Evolutionary conservation across 1,284 basidiomycete genomes (phyloP), one percentile per base, ranked within the genome.

Genomic region (Tausonia pullulans): DNA sequence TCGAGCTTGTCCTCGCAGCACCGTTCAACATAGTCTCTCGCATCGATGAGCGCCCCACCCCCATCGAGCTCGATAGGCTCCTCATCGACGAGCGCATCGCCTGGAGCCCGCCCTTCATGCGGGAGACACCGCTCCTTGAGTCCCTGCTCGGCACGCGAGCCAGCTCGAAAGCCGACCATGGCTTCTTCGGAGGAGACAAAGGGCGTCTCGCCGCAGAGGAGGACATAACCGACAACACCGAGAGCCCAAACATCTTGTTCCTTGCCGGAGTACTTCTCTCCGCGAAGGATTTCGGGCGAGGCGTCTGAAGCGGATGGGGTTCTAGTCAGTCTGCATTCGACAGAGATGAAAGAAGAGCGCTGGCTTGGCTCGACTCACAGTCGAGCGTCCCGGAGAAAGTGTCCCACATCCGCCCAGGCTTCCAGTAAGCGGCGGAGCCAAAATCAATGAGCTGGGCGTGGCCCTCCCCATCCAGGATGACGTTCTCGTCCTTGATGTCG

Each of bases 231-330:
- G 14, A 98, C 90, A 10, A 98, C 93, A n/a, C 95, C 95, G 65
- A 96, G 88, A 0, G 95, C 95, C 95, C 95, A 98, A 0, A 98
- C 87, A 71, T 98, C 95, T 77, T 98, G 94, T 73, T 95, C 92
- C 75, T 94, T 95, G 53, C 95, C 95, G 63, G 87, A 82, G 74
- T 98, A 98, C 67, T 90, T 84, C 73, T 96, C 92, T 9, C 95
- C 95, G 27, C 90, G 86, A 60, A 98, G 77, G 66, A 98, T 98
- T 77, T 98, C 95, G 50, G 96, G 95, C 1, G 90, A 92, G 44
- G 95, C 96, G 72, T 98, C 60, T 58, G 45, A 40, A 3, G 11
- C 13, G 27, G n/a, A 9, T 13, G 40, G 2, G 27, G 27, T 27
- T 27, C 27, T 27, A 27, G 27, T 27, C 27, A 27, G 27, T 27